Conservation (phyloP, 2,329 filamentous ascomycete genomes). For the Pezicula neosporulosa region DNA sequence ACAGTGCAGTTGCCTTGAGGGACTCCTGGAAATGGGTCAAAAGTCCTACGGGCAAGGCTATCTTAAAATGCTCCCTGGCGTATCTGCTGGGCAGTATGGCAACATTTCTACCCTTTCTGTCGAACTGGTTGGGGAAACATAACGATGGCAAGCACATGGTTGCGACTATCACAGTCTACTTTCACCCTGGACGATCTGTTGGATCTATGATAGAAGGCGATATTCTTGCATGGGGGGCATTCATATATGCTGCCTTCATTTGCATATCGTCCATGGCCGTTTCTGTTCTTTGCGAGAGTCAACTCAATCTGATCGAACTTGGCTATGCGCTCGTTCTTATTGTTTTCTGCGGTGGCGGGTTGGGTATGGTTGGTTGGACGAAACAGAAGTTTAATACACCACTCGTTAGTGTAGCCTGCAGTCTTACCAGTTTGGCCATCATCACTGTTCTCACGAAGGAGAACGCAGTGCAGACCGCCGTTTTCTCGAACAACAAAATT, state of each 20-base stretch:
- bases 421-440: constrained; percentile 80
- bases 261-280: constrained; percentile 86
- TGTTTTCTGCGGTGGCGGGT: constrained; percentile 79
- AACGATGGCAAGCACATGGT: constrained; percentile 94
- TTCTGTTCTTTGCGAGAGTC: constrained; percentile 71
- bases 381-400: constrained; percentile 78
- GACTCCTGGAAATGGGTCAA: constrained; percentile 56
- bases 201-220: constrained; percentile 89
- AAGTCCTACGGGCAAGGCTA: constrained; percentile 72
- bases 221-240: constrained; percentile 71
- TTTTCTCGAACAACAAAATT: constrained; percentile 79
- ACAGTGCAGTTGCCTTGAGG: constrained; percentile 31
- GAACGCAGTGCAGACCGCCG: constrained; percentile 77
- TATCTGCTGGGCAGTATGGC: constrained; percentile 84
- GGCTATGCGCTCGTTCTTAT: constrained; percentile 78
- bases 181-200: constrained; percentile 81
- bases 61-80: constrained; percentile 87
- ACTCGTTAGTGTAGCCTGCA: constrained; percentile 80
- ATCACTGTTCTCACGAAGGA: constrained; percentile 92
- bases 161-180: constrained; percentile 91
- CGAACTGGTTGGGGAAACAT: constrained; percentile 65
- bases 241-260: constrained; percentile 73
- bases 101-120: constrained; percentile 75
- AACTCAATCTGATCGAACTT: constrained; percentile 61
- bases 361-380: constrained; percentile 85